Conservation (phyloP, 2,329 filamentous ascomycete genomes). For the Botrytis galanthina region DNA sequence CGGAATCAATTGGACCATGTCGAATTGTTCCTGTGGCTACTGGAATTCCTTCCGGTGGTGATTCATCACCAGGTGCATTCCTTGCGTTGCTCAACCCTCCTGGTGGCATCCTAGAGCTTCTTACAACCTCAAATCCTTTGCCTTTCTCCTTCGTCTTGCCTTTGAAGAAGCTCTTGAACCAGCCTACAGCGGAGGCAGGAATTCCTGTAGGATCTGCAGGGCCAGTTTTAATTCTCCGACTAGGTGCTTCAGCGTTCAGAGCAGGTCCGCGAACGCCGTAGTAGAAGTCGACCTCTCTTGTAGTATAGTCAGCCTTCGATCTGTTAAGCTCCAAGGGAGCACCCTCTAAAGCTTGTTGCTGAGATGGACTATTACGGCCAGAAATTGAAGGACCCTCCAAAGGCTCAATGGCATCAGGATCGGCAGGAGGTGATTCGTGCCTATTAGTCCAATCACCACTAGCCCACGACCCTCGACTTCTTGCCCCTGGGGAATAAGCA, state of each 20-base stretch:
- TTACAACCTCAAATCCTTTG: slow-evolving; percentile 95
- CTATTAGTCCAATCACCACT: slow-evolving; percentile 48
- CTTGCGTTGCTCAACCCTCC: slow-evolving; percentile 54
- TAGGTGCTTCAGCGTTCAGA: slow-evolving; percentile 75
- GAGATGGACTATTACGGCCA: slow-evolving; percentile 48
- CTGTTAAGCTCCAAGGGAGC: slow-evolving; percentile 31
- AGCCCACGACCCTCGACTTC: slow-evolving; percentile 45
- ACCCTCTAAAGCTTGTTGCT: slow-evolving; percentile 40
- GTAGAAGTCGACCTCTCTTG: slow-evolving; percentile 94
- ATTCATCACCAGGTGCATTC: slow-evolving; percentile 60
- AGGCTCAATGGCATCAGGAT: slow-evolving; percentile 40
- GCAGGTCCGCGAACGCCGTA: slow-evolving; percentile 90
- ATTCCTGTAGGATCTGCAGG: slow-evolving; percentile 92
- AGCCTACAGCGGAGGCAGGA: slow-evolving; percentile 83
- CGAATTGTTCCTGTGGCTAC: slow-evolving; percentile 46
- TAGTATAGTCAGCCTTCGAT: slow-evolving; percentile 76
- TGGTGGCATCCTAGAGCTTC: slow-evolving; percentile 82
- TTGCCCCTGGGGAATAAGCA: slow-evolving; percentile 41
- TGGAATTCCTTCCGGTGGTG: slow-evolving; percentile 64
- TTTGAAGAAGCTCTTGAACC: slow-evolving; percentile 76
- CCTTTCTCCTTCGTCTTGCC: slow-evolving; percentile 90
- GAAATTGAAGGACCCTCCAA: slow-evolving; percentile 44
- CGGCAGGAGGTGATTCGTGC: slow-evolving; percentile 38
- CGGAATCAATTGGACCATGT: slow-evolving; percentile 62
- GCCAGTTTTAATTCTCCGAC: slow-evolving; percentile 84